Base-by-base conservation (phyloP, 371 early-diverging fungal species). In the Saksenaea oblongispora region DNA sequence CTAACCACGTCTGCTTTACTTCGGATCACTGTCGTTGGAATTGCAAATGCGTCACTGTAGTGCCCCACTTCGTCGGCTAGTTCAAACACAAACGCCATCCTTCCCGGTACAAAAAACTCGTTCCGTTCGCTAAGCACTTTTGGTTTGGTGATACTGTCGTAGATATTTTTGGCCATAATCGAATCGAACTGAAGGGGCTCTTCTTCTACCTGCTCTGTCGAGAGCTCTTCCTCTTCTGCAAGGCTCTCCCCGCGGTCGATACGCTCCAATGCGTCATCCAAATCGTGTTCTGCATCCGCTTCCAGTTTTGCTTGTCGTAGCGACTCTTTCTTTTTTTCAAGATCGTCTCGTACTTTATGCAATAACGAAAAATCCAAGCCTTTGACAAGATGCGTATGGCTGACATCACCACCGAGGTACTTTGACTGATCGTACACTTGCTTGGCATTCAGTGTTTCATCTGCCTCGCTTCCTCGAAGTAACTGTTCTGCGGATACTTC, bases 351-450 rank as follows among this genome's bases (percentile, higher is more conserved):
- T 4, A 88, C 83, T 72, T 89, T 88, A 44, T 83, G 75, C 34
- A 95, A 70, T 15, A 96, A 79, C 1, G 92, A 85, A 74, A 78
- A 94, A 71, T 96, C 97, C 13, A 96, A 78, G 14, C 96, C 97
- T 61, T 94, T 95, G 51, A 96, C 97, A 58, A 96, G 74, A 79
- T 96, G 96, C 2, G 96, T 95, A 66, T 91, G 94, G 27, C 87
- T 79, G 1, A 82, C 73, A 75, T 94, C 94, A 31, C 97, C 97
- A 58, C 95, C 97, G 15, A 96, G 75, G 66, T 83, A 94, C 71
- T 96, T 95, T 17, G 91, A 91, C 70, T 91, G 91, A 68, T 94
- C 92, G 61, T 89, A 90, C 0, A 84, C 53, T 10, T 82, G 75
- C 28, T 80, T 75, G 0, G 82, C 73, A 42, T 87, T 80, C 3